Conservation (phyloP, 1,284 basidiomycete genomes). For the Rugiboletus extremiorientalis region DNA sequence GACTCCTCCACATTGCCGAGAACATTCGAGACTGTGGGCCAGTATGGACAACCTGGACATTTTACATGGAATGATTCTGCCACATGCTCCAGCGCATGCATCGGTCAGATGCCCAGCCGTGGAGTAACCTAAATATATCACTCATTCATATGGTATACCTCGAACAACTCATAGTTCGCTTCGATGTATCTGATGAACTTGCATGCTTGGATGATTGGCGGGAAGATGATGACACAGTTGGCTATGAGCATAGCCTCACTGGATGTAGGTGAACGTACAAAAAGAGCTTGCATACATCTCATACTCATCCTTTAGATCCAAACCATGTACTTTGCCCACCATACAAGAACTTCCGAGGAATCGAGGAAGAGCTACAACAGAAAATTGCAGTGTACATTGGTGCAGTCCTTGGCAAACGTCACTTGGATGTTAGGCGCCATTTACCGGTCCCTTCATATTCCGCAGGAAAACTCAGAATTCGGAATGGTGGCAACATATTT, state of each 20-base stretch:
- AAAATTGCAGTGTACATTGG: neutral
- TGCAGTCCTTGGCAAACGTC: neutral
- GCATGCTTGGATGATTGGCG: too few species aligned
- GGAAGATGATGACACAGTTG: neutral
- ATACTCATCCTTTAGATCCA: too few species aligned
- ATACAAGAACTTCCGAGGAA: neutral
- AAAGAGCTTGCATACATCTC: too few species aligned
- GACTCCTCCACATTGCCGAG: slow-evolving; percentile 22
- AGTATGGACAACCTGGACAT: slow-evolving; percentile 21
- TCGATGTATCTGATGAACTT: neutral
- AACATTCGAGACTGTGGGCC: too few species aligned
- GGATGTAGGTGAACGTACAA: neutral
- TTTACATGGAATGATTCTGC: slow-evolving; percentile 4
- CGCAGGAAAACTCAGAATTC: neutral
- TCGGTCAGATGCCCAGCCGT: neutral
- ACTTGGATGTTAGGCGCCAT: neutral
- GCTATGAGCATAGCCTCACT: neutral
- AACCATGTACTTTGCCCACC: slow-evolving; percentile 1
- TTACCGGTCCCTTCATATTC: neutral
- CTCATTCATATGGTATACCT: neutral
- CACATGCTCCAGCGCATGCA: neutral
- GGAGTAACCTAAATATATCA: slow-evolving; percentile 1
- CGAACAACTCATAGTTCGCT: neutral
- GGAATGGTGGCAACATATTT: neutral
- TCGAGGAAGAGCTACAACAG: too few species aligned